Conservation (phyloP, 2,329 filamentous ascomycete species). For the Curvularia lunata region DNA sequence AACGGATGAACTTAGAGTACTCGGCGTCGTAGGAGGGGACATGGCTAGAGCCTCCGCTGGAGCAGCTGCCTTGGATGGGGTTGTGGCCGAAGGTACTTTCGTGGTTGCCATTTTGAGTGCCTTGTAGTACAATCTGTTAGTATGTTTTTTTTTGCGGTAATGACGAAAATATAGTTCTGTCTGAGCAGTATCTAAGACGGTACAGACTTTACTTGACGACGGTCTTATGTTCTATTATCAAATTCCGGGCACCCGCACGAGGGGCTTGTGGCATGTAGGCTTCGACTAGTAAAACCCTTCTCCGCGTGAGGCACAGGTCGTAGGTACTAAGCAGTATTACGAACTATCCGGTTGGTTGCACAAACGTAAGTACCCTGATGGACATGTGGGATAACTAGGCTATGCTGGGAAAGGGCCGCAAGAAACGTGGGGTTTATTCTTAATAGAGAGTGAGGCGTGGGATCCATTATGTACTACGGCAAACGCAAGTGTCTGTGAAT, state of each 20-base stretch:
- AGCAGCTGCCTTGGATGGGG: slow-evolving; percentile 1
- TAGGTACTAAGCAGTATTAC: slow-evolving; percentile 16
- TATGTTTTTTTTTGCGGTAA: background rate
- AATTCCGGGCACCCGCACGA: background rate
- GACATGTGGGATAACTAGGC: slow-evolving; percentile 16
- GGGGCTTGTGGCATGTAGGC: background rate
- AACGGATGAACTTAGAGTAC: slow-evolving; percentile 19
- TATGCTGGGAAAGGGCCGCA: slow-evolving; percentile 7
- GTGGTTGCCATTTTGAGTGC: slow-evolving; percentile 4
- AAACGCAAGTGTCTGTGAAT: background rate
- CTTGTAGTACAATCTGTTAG: background rate
- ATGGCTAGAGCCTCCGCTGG: background rate
- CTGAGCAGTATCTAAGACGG: background rate
- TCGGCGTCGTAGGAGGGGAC: slow-evolving; percentile 37
- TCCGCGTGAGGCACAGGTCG: slow-evolving; percentile 8
- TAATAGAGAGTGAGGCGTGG: slow-evolving; percentile 5
- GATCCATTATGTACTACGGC: background rate
- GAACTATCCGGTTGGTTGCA: slow-evolving; percentile 22
- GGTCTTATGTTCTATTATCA: slow-evolving; percentile 4
- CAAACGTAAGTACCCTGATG: slow-evolving; percentile 35
- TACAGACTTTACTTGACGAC: background rate
- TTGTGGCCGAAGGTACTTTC: background rate
- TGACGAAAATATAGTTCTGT: background rate
- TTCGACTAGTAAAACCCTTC: slow-evolving; percentile 15
- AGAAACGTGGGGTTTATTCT: slow-evolving; percentile 12